A percentile compares a stretch with the other conserved stretches of the same genome.
Conservation (phyloP, 805 yeast species). For the Wickerhamomyces xylosicus region DNA sequence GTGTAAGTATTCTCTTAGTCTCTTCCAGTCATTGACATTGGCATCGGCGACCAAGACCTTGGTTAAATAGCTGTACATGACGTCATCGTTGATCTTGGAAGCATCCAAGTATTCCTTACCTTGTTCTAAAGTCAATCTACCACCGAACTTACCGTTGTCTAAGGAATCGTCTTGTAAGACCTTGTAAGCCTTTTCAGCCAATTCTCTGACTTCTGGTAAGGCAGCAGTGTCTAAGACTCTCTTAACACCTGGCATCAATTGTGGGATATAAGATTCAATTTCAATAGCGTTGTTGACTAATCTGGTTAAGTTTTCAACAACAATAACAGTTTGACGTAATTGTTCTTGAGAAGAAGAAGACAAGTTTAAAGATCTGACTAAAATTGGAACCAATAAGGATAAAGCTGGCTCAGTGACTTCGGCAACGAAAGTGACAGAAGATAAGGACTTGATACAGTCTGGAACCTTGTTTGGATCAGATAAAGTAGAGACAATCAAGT, state of each 20-base stretch:
- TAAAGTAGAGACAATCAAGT: constrained; percentile 76
- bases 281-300: constrained; percentile 89
- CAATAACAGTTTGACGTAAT: constrained; percentile 92
- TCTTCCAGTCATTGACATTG: constrained; percentile 66
- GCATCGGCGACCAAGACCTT: constrained; percentile 48
- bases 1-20: constrained; percentile 44
- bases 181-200: constrained; percentile 76
- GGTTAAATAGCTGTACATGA: constrained; percentile 37
- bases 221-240: constrained; percentile 86
- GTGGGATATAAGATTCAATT: constrained; percentile 80
- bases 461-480: constrained; percentile 87
- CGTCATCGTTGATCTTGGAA: constrained; percentile 24
- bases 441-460: constrained; percentile 76
- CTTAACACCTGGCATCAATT: constrained; percentile 82
- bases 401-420: constrained; percentile 97
- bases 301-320: constrained; percentile 90
- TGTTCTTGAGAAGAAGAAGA: constrained; percentile 88
- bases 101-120: constrained; percentile 34
- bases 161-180: constrained; percentile 79
- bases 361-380: constrained; percentile 79
- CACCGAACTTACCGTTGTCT: constrained; percentile 65
- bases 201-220: constrained; percentile 90
- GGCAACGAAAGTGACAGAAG: constrained; percentile 94
- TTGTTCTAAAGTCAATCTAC: constrained; percentile 50
- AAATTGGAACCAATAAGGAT: constrained; percentile 82